Evolutionary conservation across 1,139 yeast species (phyloP), one percentile per base, ranked within the genome.

Genomic region (Kodamaea sp.): DNA sequence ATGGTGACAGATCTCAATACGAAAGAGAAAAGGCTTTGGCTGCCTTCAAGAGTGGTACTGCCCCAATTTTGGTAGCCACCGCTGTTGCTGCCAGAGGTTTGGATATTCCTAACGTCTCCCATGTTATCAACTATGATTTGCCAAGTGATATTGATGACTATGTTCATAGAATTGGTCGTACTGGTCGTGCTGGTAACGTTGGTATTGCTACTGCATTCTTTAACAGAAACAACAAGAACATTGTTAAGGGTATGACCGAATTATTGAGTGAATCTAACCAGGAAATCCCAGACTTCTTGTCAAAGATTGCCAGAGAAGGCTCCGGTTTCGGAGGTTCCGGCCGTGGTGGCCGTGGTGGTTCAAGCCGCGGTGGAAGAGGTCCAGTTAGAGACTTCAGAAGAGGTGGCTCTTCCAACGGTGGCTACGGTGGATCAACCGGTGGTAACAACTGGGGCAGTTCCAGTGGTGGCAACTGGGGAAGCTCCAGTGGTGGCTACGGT

Each of bases 21-120:
- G 98, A 92, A 73, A 90, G 98, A 78, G 98, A 92, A 73, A 83
- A 92, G 63, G 98, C 98, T 40, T 76, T 92, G 55, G 89, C 89
- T 50, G 78, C 85, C 50, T 86, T 92, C 73, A 83, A 92, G 69
- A 66, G 76, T 42, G 97, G 97, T 50, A 73, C 78, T 52, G 87
- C 94, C 23, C 96, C 96, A 50, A 81, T 92, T 51, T 77, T 92
- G 76, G 97, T 92, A 46, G 97, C 98, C 27, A 92, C 97, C 42
- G 97, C 97, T 37, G 97, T 92, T 48, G 98, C 98, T 43, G 97
- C 97, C 37, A 87, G 98, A 80, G 98, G 98, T 73, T 80, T 92
- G 63, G 98, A 92, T 80, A 92, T 92, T 75, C 97, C 98, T 63
- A 92, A 92, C 63, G 98, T 92, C 53, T 84, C 95, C 29, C 97